These are phyloP conservation scores for Phytophthora lateralis DNA, from an alignment of 352 stramenopile genomes.

Conservation along the genomic window DNA sequence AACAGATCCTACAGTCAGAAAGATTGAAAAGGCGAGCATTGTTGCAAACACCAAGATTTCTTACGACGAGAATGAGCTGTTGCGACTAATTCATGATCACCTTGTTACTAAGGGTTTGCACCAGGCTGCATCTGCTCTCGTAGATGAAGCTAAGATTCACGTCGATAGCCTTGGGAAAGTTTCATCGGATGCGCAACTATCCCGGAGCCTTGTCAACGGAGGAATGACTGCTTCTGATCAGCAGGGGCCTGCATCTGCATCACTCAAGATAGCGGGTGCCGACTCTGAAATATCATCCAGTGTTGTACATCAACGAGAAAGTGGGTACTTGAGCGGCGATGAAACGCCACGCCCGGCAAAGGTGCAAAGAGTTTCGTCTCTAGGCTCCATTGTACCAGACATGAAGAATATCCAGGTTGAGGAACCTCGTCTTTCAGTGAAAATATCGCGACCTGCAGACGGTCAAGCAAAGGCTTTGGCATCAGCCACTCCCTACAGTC, in stretches of 20 bases:
- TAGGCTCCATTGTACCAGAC: constrained; percentile 39
- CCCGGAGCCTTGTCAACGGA: constrained; percentile 8
- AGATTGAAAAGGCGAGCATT: constrained; percentile 91
- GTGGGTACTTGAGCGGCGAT: constrained; percentile 33
- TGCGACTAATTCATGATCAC: constrained; percentile 85
- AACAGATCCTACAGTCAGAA: constrained; percentile 84
- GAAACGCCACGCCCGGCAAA: constrained; percentile 38
- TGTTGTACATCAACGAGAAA: constrained; percentile 25
- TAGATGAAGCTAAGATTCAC: constrained; percentile 53
- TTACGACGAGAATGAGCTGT: constrained; percentile 83
- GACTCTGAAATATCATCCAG: constrained; percentile 21
- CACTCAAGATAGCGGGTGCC: constrained; percentile 1
- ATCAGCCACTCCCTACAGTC: constrained; percentile 20
- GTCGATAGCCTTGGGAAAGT: constrained; percentile 16
- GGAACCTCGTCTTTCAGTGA: constrained; percentile 19
- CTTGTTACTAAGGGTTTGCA: constrained; percentile 77
- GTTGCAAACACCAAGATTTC: constrained; percentile 88
- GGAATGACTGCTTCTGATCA: constrained; percentile 3
- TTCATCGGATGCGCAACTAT: constrained; percentile 14
- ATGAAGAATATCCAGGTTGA: constrained; percentile 27
- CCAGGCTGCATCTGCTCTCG: constrained; percentile 54
- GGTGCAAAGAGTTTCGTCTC: constrained; percentile 36
- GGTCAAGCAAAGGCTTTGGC: constrained; percentile 14
- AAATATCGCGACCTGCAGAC: constrained; percentile 16
- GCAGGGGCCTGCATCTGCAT: constrained; percentile 5